A percentile compares a stretch with the other conserved stretches of the same genome.
phyloP scores from a whole-genome alignment of 371 early-diverging fungal genomes.

The Zopfochytrium polystomum region DNA sequence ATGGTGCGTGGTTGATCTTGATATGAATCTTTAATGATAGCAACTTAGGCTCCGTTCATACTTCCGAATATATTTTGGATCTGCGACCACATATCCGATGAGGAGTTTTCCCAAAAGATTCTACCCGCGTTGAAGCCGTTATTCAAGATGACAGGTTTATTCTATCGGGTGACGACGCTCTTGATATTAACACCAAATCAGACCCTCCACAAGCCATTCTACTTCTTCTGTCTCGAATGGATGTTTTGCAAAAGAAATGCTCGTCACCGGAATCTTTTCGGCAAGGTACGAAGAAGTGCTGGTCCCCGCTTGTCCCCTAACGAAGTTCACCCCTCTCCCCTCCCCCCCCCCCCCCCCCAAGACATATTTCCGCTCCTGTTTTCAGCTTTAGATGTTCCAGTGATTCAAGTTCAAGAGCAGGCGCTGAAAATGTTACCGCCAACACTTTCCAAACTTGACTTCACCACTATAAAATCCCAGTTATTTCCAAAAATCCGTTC shows the following conservation, averaged over 20 bases:
- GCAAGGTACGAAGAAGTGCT: slow-evolving; percentile 14
- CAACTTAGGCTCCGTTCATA: slow-evolving; percentile 65
- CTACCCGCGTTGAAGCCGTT: slow-evolving; percentile 65
- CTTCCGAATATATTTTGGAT: slow-evolving; percentile 74
- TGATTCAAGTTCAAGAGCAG: slow-evolving; percentile 71
- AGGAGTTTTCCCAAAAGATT: slow-evolving; percentile 64
- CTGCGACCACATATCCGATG: slow-evolving; percentile 54
- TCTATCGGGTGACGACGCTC: slow-evolving; percentile 17
- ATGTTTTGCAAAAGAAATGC: slow-evolving; percentile 23
- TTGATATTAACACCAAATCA: slow-evolving; percentile 1
- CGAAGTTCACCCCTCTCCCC: background rate
- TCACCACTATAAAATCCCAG: slow-evolving; percentile 65
- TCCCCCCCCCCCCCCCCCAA: slow-evolving; percentile 6
- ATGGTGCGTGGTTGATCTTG: slow-evolving; percentile 14
- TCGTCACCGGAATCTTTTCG: slow-evolving; percentile 23
- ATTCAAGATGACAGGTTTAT: slow-evolving; percentile 60
- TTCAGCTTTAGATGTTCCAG: slow-evolving; percentile 61
- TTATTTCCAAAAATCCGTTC: slow-evolving; percentile 70
- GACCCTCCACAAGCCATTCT: slow-evolving; percentile 61
- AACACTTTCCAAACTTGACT: slow-evolving; percentile 62
- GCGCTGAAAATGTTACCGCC: slow-evolving; percentile 67
- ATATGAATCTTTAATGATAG: background rate
- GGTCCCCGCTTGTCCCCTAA: slow-evolving; percentile 1
- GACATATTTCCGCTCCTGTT: slow-evolving; percentile 77
- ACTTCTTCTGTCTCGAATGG: slow-evolving; percentile 59